A percentile compares a stretch with the other conserved stretches of the same genome.
phyloP scores from a whole-genome alignment of 176 grass and related monocot genomes.

The Oryza glumipatula region DNA sequence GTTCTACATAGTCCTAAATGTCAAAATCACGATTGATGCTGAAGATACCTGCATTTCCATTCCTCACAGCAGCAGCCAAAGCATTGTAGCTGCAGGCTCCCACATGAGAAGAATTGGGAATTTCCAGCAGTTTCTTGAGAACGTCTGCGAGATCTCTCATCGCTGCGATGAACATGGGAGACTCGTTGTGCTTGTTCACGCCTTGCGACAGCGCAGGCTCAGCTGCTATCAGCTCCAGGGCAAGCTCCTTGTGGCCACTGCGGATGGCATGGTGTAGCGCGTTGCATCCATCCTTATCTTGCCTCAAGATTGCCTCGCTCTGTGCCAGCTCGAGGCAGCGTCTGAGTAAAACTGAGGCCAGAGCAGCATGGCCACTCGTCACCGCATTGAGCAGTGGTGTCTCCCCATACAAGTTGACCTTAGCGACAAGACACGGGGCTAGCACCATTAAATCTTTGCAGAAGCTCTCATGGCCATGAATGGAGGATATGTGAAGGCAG shows the following conservation, averaged over 20 bases:
- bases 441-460: no score
- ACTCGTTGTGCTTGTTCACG: constrained; percentile 10
- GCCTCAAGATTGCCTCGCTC: not conserved
- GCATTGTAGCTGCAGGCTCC: constrained; percentile 7
- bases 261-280: constrained; percentile 1
- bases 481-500: no score
- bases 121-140: not conserved
- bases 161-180: constrained; percentile 29
- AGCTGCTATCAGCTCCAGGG: not conserved
- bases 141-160: constrained; percentile 14
- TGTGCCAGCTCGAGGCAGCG: not conserved
- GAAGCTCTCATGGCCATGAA: no score
- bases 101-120: not conserved
- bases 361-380: no score
- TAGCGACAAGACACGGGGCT: no score
- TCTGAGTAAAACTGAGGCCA: no score
- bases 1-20: no score
- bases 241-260: not conserved
- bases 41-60: no score
- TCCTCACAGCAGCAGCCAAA: constrained; percentile 29
- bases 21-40: no score
- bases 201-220: no score
- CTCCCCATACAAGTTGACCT: no score
- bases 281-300: constrained; percentile 4
- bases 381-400: no score